These are phyloP conservation scores for Aechmea fasciata DNA, from an alignment of 176 grass and related monocot species.

Conservation along the genomic window DNA sequence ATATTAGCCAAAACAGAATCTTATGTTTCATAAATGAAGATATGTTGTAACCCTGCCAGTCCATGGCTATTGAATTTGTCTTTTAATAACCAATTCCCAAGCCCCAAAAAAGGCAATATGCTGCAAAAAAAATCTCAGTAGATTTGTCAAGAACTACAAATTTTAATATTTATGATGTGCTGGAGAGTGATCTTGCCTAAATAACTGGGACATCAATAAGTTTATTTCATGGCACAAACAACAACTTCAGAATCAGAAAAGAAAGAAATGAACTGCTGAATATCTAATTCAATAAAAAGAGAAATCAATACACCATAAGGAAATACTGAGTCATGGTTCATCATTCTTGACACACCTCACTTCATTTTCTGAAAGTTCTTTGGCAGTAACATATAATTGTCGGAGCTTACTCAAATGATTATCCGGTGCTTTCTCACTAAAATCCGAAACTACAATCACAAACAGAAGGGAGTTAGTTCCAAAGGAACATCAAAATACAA, in stretches of 20 bases:
- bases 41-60: too few relatives aligned
- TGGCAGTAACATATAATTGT: conserved; percentile 53
- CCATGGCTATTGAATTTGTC: too few relatives aligned
- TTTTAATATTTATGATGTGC: too few relatives aligned
- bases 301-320: conserved; percentile 1
- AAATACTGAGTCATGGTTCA: not conserved
- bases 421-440: conserved; percentile 62
- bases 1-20: too few relatives aligned
- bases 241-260: not conserved
- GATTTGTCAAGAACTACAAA: too few relatives aligned
- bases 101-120: too few relatives aligned
- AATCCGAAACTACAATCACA: conserved; percentile 54
- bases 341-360: conserved; percentile 38
- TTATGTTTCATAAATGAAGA: too few relatives aligned
- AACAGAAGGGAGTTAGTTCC: conserved; percentile 13
- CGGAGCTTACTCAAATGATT: conserved; percentile 46
- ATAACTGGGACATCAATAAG: too few relatives aligned
- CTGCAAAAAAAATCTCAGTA: too few relatives aligned
- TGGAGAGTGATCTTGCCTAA: too few relatives aligned
- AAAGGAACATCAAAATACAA: not conserved
- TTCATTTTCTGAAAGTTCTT: conserved; percentile 79
- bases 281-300: conserved; percentile 4
- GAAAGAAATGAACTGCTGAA: not conserved
- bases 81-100: too few relatives aligned
- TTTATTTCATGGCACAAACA: too few relatives aligned